Evolutionary conservation across 2,329 filamentous ascomycete species (phyloP).

Genomic region (Ascochyta rabiei): DNA sequence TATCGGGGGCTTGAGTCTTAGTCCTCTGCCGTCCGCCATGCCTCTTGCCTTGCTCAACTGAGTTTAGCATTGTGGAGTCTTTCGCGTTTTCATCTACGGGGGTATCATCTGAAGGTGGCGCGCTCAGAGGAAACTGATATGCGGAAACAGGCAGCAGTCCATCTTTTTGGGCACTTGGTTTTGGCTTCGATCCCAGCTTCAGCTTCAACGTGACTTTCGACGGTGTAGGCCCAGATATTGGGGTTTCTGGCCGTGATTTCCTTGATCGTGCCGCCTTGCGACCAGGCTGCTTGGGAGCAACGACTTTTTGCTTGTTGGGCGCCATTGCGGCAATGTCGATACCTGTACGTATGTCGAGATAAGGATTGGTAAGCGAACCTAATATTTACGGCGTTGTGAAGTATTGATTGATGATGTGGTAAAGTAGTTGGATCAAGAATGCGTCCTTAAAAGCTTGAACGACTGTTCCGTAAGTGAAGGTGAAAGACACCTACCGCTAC

Average conservation of each 20-base stretch:
- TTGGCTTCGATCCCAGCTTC: neutral
- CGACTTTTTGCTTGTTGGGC: slow-evolving; percentile 4
- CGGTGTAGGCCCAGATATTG: neutral
- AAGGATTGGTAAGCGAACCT: neutral
- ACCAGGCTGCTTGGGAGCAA: neutral
- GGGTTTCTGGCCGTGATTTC: neutral
- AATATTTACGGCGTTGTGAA: no score
- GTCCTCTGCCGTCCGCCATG: slow-evolving; percentile 2
- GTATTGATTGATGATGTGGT: no score
- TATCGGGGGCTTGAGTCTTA: neutral
- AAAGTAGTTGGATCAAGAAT: no score
- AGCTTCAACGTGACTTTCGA: neutral
- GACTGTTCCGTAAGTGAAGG: neutral
- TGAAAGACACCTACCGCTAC: neutral
- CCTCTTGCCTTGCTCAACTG: neutral
- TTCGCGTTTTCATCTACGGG: neutral
- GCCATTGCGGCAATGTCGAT: neutral
- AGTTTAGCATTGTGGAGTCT: no score
- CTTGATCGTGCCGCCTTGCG: neutral
- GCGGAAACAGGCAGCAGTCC: neutral
- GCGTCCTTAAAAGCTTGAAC: neutral
- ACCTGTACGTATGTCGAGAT: neutral
- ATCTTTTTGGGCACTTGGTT: neutral
- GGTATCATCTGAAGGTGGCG: neutral
- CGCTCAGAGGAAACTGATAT: neutral